phyloP scores from a whole-genome alignment of 1,284 basidiomycete genomes.

The Agaricales sp. region DNA sequence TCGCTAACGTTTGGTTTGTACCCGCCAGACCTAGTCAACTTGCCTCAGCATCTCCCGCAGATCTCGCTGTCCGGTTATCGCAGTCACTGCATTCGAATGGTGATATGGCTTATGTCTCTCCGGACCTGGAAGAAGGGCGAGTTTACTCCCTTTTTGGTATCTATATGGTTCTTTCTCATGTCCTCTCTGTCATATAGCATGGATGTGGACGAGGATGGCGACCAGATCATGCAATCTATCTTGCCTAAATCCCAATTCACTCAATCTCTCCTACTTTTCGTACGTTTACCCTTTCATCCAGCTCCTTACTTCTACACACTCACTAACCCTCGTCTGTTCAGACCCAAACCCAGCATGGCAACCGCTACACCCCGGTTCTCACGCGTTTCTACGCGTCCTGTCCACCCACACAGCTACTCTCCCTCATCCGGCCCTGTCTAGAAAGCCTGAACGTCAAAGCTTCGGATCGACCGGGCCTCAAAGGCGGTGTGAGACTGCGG shows the following conservation, averaged over 20 bases:
- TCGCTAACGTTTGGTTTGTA: background rate
- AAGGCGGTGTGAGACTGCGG: conserved; percentile 30
- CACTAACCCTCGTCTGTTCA: conserved; percentile 16
- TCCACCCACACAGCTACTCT: conserved; percentile 38
- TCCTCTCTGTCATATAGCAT: conserved; percentile 10
- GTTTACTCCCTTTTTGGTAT: conserved; percentile 8
- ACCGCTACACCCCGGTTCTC: conserved; percentile 57
- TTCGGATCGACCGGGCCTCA: conserved; percentile 22
- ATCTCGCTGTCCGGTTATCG: conserved; percentile 61
- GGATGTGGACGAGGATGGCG: conserved; percentile 38
- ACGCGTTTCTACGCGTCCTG: conserved; percentile 66
- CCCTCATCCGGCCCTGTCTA: conserved; percentile 42
- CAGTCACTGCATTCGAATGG: conserved; percentile 55
- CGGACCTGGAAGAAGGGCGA: conserved; percentile 26
- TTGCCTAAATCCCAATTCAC: conserved; percentile 45
- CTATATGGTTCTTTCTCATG: background rate
- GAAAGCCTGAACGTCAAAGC: conserved; percentile 36
- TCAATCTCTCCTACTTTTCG: conserved; percentile 50
- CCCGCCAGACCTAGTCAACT: conserved; percentile 59
- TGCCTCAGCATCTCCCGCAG: conserved; percentile 36
- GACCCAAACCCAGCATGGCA: conserved; percentile 69
- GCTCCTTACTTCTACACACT: conserved; percentile 4
- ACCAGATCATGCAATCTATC: conserved; percentile 41
- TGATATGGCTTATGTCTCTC: conserved; percentile 60
- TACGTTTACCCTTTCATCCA: conserved; percentile 20